Conservation (phyloP, 2,329 filamentous ascomycete genomes). For the Lecanicillium sp. region DNA sequence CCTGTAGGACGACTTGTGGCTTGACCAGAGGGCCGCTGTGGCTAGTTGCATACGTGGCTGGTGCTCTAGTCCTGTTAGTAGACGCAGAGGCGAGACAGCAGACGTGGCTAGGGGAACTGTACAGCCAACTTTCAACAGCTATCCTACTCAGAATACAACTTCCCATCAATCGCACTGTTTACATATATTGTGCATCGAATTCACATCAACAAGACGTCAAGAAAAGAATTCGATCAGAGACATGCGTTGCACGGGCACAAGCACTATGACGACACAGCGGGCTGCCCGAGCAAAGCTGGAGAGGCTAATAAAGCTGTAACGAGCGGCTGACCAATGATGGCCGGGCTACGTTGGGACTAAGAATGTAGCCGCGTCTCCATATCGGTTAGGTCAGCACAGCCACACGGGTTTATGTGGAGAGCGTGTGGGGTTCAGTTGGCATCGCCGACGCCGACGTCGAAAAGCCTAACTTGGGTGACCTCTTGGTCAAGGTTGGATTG, state of each 20-base stretch:
- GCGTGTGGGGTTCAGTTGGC: neutral
- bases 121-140: too few species aligned
- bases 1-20: neutral
- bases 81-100: too few species aligned
- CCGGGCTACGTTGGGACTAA: neutral
- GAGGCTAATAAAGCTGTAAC: neutral
- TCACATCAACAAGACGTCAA: neutral
- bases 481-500: neutral
- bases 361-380: conserved; percentile 7
- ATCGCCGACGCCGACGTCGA: too few species aligned
- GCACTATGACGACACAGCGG: conserved; percentile 14
- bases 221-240: conserved; percentile 9
- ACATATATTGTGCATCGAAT: neutral
- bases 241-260: conserved; percentile 9
- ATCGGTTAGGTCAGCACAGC: neutral
- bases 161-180: too few species aligned
- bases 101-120: too few species aligned
- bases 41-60: too few species aligned
- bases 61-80: too few species aligned
- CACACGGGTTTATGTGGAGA: conserved; percentile 5
- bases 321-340: conserved; percentile 1
- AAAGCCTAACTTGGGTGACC: neutral
- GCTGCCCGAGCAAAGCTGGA: conserved; percentile 2
- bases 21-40: neutral
- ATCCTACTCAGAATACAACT: too few species aligned